phyloP scores from a whole-genome alignment of 495 filamentous ascomycete species.

The Pyronema domesticum region DNA sequence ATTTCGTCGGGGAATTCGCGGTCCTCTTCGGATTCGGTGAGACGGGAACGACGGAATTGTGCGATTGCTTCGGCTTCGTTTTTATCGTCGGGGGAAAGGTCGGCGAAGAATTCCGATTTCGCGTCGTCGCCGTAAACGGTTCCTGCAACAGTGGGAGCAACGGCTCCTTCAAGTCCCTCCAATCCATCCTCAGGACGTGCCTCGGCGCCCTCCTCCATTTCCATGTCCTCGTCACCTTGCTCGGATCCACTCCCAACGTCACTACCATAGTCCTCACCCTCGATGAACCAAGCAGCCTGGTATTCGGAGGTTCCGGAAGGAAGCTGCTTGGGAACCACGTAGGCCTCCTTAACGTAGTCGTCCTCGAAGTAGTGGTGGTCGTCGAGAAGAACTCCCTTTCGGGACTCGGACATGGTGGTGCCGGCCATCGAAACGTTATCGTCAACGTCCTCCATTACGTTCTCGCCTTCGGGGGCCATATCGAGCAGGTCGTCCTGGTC shows the following conservation, averaged over 20 bases:
- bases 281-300: slow-evolving; percentile 80
- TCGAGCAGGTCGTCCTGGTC: slow-evolving; percentile 68
- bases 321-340: slow-evolving; percentile 48
- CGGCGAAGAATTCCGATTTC: slow-evolving; percentile 77
- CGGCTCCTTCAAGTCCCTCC: slow-evolving; percentile 49
- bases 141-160: slow-evolving; percentile 58
- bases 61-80: slow-evolving; percentile 65
- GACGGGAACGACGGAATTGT: slow-evolving; percentile 58
- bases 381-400: slow-evolving; percentile 74
- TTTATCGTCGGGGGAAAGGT: slow-evolving; percentile 50
- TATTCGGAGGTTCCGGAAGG: slow-evolving; percentile 86
- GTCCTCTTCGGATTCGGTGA: slow-evolving; percentile 67
- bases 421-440: slow-evolving; percentile 38
- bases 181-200: slow-evolving; percentile 51
- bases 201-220: slow-evolving; percentile 30
- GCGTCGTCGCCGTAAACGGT: slow-evolving; percentile 56
- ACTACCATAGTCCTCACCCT: slow-evolving; percentile 69
- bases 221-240: slow-evolving; percentile 35
- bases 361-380: slow-evolving; percentile 98
- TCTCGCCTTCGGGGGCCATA: slow-evolving; percentile 72
- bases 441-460: slow-evolving; percentile 44
- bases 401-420: slow-evolving; percentile 28
- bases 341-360: slow-evolving; percentile 39
- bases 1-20: slow-evolving; percentile 94
- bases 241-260: slow-evolving; percentile 45